Evolutionary conservation across 164 flowering plant genomes (phyloP).

Genomic region (Vitis rupestris): DNA sequence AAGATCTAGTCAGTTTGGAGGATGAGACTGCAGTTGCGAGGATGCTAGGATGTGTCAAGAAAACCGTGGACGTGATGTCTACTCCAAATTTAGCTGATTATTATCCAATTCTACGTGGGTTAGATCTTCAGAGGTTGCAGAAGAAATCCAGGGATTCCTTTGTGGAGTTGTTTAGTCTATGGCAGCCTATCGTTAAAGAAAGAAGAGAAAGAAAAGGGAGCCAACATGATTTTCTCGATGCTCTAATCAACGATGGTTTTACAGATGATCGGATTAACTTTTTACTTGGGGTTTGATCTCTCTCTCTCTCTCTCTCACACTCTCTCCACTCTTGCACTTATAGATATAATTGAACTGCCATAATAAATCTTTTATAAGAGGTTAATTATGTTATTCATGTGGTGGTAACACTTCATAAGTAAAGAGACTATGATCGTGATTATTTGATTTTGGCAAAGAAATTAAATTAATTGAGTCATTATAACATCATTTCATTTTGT

Average conservation of each 20-base stretch:
- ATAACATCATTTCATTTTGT: not conserved
- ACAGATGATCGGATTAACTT: slow-evolving; percentile 22
- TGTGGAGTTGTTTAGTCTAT: not conserved
- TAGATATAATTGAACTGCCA: too few species aligned
- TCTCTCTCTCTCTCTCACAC: too few species aligned
- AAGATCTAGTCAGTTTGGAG: slow-evolving; percentile 19
- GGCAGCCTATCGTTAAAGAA: slow-evolving; percentile 14
- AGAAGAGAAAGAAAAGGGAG: slow-evolving; percentile 6
- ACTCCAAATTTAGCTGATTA: slow-evolving; percentile 14
- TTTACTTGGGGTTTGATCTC: slow-evolving; percentile 17
- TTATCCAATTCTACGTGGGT: slow-evolving; percentile 9
- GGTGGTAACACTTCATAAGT: too few species aligned
- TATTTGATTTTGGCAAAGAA: too few species aligned
- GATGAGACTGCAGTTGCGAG: slow-evolving; percentile 1
- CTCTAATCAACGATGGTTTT: slow-evolving; percentile 2
- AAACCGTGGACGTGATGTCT: not conserved
- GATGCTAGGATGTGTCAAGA: not conserved
- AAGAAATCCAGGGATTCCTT: not conserved
- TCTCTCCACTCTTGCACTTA: too few species aligned
- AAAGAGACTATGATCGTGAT: too few species aligned
- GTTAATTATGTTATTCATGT: too few species aligned
- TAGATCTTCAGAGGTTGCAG: slow-evolving; percentile 17
- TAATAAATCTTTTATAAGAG: too few species aligned
- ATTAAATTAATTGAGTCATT: too few species aligned
- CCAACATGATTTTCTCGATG: slow-evolving; percentile 2